A percentile compares a stretch with the other conserved stretches of the same genome.
Conservation (phyloP, 148 eudicot species). For the Rhododendron vialii region DNA sequence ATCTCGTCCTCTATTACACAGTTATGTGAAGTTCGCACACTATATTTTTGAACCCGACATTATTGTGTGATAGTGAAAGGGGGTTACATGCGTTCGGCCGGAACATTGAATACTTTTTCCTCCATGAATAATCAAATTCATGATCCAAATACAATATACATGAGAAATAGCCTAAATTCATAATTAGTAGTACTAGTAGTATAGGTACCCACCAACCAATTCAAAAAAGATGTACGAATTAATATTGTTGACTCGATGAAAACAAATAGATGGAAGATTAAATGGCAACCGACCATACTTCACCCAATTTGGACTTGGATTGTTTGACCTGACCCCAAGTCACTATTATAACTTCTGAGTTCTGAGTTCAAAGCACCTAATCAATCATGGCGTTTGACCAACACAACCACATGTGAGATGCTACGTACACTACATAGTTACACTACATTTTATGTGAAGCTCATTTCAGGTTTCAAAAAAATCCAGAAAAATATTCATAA, state of each 20-base stretch:
- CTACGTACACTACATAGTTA: too few species aligned
- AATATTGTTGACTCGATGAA: neutral
- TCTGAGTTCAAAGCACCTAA: neutral
- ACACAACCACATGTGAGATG: neutral
- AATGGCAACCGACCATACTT: neutral
- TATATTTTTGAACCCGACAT: neutral
- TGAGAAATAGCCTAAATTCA: neutral
- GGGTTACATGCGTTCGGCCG: neutral
- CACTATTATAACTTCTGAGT: neutral
- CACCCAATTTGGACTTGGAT: neutral
- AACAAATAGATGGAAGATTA: neutral
- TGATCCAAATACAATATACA: too few species aligned
- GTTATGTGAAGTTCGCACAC: neutral
- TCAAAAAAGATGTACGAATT: neutral
- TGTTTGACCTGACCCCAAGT: neutral
- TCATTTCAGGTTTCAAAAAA: too few species aligned
- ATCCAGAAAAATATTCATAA: too few species aligned
- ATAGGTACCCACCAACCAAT: neutral
- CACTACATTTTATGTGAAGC: too few species aligned
- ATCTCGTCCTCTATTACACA: too few species aligned
- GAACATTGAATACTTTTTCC: too few species aligned
- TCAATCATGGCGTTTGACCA: neutral
- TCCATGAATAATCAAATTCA: too few species aligned
- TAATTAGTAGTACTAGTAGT: neutral
- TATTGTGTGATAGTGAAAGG: neutral